phyloP scores from a whole-genome alignment of 164 flowering plant species.

The Vitis rotundifolia region DNA sequence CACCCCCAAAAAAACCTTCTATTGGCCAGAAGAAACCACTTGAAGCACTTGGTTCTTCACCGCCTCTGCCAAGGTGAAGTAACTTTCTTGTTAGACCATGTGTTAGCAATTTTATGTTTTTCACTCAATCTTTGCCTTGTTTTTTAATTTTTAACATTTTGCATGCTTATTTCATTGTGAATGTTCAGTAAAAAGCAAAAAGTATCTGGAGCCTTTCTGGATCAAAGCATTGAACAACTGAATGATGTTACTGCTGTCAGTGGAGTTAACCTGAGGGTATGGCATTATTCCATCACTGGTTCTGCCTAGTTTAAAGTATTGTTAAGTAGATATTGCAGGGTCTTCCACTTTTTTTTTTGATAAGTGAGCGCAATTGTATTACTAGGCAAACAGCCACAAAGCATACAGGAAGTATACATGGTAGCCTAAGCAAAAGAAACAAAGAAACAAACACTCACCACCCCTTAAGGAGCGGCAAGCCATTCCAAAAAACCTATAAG shows the following conservation, averaged over 20 bases:
- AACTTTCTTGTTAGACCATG: neutral
- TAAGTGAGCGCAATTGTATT: no score
- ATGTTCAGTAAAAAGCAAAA: slow-evolving; percentile 84
- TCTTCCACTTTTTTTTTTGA: neutral
- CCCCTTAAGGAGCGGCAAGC: no score
- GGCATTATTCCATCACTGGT: slow-evolving; percentile 2
- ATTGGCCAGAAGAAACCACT: slow-evolving; percentile 87
- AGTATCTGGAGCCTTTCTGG: slow-evolving; percentile 67
- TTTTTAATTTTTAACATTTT: neutral
- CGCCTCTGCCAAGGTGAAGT: slow-evolving; percentile 61
- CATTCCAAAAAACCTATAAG: no score
- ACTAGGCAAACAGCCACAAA: no score
- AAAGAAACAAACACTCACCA: no score
- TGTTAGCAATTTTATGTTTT: neutral
- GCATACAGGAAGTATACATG: no score
- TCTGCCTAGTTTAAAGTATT: neutral
- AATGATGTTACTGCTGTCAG: slow-evolving; percentile 99
- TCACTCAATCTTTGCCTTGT: neutral
- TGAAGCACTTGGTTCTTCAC: slow-evolving; percentile 65
- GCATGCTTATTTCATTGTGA: no score
- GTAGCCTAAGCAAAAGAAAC: no score
- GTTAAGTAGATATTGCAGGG: neutral
- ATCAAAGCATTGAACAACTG: slow-evolving; percentile 96
- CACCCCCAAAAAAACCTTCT: slow-evolving; percentile 64
- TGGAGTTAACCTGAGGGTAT: slow-evolving; percentile 91